Evolutionary conservation across 306 rosid genomes (phyloP), one percentile per base, ranked within the genome.

Genomic region (Rubus idaeus): DNA sequence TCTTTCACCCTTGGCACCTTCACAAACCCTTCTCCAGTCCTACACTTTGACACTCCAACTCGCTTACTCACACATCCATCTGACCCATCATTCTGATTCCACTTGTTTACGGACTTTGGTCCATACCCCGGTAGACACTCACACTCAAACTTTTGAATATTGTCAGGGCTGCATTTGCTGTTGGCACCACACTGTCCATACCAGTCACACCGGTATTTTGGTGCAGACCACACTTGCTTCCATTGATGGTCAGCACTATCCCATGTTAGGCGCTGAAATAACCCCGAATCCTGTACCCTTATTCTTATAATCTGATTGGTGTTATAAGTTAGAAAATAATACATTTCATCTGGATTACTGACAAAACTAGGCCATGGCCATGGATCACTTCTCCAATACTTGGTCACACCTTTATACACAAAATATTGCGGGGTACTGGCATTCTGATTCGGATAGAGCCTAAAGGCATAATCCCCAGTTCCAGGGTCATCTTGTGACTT

Each of bases 21-120:
- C 51, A 71, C 68, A 20, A 90, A 92, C 57, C 91, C 96, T 68
- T 88, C 93, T 40, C 93, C 93, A n/a, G 44, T 76, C 2, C 65
- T 55, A 58, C 96, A 92, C n/a, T 70, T 16, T 0, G 78, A 71
- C 10, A 3, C 57, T 17, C 71, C 30, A 6, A 30, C 78, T 14
- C 44, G 53, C 26, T 61, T 88, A 45, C 90, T 89, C 41, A 80
- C 75, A 37, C 97, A 91, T 20, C 97, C 97, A 17, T 66, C 84
- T 10, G 89, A 79, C 23, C 82, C 80, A 37, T 85, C 82, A 47
- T 77, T 81, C 4, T 75, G 5, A 56, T 80, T 49, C 93, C 93
- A 85, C n/a, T n/a, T n/a, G n/a, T 9, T 61, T 3, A 74, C 35
- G 2, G 61, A 69, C 20, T 65, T 81, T 6, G 94, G 94, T 63